Evolutionary conservation across 129 eudicot species (phyloP), one percentile per base, ranked within the genome.

Genomic region (Flaveria sonorensis): DNA sequence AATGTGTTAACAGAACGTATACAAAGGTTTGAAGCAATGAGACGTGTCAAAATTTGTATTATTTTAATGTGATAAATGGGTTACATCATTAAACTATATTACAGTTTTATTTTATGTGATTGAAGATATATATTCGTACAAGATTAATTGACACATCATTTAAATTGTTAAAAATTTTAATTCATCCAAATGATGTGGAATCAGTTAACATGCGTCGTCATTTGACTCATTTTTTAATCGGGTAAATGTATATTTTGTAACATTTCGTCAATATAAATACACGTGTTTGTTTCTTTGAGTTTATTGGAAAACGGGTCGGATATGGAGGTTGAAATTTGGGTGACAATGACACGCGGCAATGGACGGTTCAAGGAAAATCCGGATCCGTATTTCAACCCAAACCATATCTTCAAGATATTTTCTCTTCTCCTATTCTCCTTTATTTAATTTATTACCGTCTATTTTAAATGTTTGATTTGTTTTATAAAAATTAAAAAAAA

Each of bases 311-410:
- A 47, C 62, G 75, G 64, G 64, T 67, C 21, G 80, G 80, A 81
- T 81, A 55, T 74, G 14, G 30, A 81, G 70, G 75, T 81, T 74
- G 75, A 45, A 56, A 66, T 51, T 32, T 14, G 63, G 75, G 71
- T 81, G 80, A 81, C 75, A 81, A 60, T 30, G 75, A 47, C 67
- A 71, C 73, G 73, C 45, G 83, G 78, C 73, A 24, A 56, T 81
- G 65, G 56, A 56, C 24, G 51, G 71, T 75, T 71, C 84, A 67
- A 81, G 84, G 66, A 81, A 81, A 76, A 81, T 74, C 84, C 84
- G 36, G 70, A 74, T 81, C 71, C 84, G 84, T 67, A 56, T 74
- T 80, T 68, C 80, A 76, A 81, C 84, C 80, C 84, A 74, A 55
- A 67, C 47, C 79, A 64, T 65, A 80, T 80, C 84, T 80, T 80